phyloP scores from a whole-genome alignment of 169 alveolate species.

The Plasmodium vivax region DNA sequence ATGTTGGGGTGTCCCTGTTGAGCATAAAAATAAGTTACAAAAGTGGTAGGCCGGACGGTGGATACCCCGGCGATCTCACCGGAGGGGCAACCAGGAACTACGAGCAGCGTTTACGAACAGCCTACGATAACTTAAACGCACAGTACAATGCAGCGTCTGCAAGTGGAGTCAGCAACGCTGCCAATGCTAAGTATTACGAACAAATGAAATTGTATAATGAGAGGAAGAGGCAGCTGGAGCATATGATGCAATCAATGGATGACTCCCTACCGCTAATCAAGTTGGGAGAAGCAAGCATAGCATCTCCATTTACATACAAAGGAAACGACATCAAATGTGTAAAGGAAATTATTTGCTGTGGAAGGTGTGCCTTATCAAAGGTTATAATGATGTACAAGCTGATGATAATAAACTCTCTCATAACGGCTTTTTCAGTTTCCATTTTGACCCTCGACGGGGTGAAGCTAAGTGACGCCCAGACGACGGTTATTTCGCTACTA shows the following conservation, averaged over 20 bases:
- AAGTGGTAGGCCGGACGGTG: constrained; percentile 59
- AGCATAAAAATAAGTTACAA: constrained; percentile 83
- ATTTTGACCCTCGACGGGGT: constrained; percentile 97
- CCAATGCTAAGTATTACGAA: constrained; percentile 31
- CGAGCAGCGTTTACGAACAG: constrained; percentile 73
- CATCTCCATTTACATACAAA: constrained; percentile 98
- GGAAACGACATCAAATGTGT: constrained; percentile 93
- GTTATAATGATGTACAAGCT: constrained; percentile 96
- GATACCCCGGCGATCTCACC: constrained; percentile 7
- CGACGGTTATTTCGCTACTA: constrained; percentile 89
- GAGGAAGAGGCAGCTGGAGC: constrained; percentile 31
- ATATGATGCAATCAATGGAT: constrained; percentile 81
- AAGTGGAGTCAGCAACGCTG: constrained; percentile 74
- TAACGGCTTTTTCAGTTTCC: constrained; percentile 95
- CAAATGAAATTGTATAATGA: constrained; percentile 65
- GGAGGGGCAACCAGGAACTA: not conserved
- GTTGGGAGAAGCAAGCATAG: constrained; percentile 98
- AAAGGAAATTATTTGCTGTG: constrained; percentile 92
- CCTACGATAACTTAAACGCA: constrained; percentile 56
- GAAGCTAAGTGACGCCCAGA: constrained; percentile 97
- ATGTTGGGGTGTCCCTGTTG: constrained; percentile 97
- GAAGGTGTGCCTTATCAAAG: constrained; percentile 96
- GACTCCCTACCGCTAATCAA: constrained; percentile 88
- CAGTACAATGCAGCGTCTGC: constrained; percentile 18
- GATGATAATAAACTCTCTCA: constrained; percentile 94